Evolutionary conservation across 2,329 filamentous ascomycete genomes (phyloP), one percentile per base, ranked within the genome.

Genomic region (Stemphylium beticola): DNA sequence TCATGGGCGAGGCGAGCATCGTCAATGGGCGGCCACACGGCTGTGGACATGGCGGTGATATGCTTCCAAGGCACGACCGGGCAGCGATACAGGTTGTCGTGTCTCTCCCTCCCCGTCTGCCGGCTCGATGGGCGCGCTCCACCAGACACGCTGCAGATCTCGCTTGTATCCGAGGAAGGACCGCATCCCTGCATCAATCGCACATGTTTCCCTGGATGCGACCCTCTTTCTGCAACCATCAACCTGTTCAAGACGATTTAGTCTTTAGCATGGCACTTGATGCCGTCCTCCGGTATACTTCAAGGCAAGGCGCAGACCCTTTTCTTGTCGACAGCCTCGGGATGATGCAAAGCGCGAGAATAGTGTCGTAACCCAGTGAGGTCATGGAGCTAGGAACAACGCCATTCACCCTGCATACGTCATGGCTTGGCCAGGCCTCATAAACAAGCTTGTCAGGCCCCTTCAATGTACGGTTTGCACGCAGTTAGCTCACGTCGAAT

Each of bases 1-100:
- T 83, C 82, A 58, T 74, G 74, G 55, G 76, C 75, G 49, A 87
- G 76, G 59, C 81, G 75, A 45, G 79, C 78, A 29, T 78, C 74
- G 17, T 81, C 73, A 34, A 86, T 79, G 48, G 83, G 80, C 54
- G 85, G 85, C 77, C 85, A 87, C 48, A 85, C 79, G 71, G 83
- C 81, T 38, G 85, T 84, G 15, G 85, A 84, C 85, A 88, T 87
- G 65, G 48, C 43, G 37, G 36, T 37, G 45, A 18, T 41, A 12
- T 32, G 34, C 14, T 36, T 48, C 17, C 34, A 43, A 43, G 39
- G 45, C 44, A 49, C 43, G 36, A 9, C 3, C 22, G 24, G 7
- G 14, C 32, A 37, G 37, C 33, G 38, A 41, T 34, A 40, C 32
- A 47, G 38, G 22, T 32, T 29, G 42, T 29, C 24, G 33, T 43